phyloP scores from a whole-genome alignment of 306 rosid species.

The Cicer pinnatifidum region DNA sequence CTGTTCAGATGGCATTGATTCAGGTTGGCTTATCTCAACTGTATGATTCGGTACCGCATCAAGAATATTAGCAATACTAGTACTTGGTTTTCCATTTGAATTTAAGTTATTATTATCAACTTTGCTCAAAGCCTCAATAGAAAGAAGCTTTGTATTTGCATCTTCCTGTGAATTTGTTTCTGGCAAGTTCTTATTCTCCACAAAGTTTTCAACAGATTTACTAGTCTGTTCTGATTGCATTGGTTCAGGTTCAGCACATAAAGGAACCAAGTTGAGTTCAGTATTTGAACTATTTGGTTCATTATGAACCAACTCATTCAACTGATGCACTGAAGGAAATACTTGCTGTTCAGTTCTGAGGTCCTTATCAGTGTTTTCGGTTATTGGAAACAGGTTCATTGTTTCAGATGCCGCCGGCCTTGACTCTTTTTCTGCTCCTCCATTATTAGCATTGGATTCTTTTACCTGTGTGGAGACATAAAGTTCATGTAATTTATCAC shows the following conservation, averaged over 20 bases:
- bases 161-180: conserved; percentile 37
- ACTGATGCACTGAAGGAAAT: conserved; percentile 35
- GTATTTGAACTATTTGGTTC: conserved; percentile 44
- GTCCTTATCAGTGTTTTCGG: conserved; percentile 37
- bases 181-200: conserved; percentile 44
- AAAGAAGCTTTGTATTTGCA: conserved; percentile 9
- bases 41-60: conserved; percentile 11
- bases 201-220: conserved; percentile 38
- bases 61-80: conserved; percentile 4
- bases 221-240: conserved; percentile 32
- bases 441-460: conserved; percentile 40
- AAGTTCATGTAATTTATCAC: conserved; percentile 40
- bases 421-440: conserved; percentile 36
- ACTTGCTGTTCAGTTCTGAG: conserved; percentile 42
- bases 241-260: conserved; percentile 48
- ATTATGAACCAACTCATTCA: conserved; percentile 44
- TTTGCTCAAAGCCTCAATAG: conserved; percentile 29
- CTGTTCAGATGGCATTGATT: conserved; percentile 36
- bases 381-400: conserved; percentile 37
- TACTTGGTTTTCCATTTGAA: conserved; percentile 29
- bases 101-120: neutral
- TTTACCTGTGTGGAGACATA: conserved; percentile 41
- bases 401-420: conserved; percentile 45
- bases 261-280: conserved; percentile 49
- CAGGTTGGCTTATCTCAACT: conserved; percentile 30